Conservation (phyloP, 768 basidiomycete species). For the Naematelia encephala region DNA sequence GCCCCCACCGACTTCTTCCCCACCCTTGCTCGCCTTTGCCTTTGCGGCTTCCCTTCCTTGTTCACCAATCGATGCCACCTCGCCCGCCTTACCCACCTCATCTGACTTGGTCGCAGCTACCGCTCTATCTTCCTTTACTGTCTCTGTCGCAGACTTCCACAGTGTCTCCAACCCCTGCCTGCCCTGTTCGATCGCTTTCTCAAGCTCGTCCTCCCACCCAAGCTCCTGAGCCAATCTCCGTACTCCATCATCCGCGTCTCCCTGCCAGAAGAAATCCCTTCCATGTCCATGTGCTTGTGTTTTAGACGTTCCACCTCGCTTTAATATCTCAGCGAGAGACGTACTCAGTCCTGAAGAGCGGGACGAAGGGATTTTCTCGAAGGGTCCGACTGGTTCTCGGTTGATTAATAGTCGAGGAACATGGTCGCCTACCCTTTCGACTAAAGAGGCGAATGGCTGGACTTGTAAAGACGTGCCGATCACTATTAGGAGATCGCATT, state of each 20-base stretch:
- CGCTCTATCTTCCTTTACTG: not conserved
- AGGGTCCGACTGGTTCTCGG: slow-evolving; percentile 68
- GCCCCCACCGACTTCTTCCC: slow-evolving; percentile 5
- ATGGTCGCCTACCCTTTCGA: slow-evolving; percentile 56
- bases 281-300: not conserved
- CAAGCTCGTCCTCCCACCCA: slow-evolving; percentile 59
- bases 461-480: slow-evolving; percentile 72
- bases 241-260: slow-evolving; percentile 60
- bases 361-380: slow-evolving; percentile 8
- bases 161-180: slow-evolving; percentile 4
- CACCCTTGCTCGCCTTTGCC: not conserved
- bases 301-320: slow-evolving; percentile 4
- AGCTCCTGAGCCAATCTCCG: slow-evolving; percentile 63
- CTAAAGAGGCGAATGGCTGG: slow-evolving; percentile 79
- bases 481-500: slow-evolving; percentile 83
- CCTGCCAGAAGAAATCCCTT: slow-evolving; percentile 29
- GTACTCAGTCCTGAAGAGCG: not conserved
- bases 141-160: slow-evolving; percentile 4
- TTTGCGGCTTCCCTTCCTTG: not conserved
- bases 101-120: not conserved
- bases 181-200: slow-evolving; percentile 15
- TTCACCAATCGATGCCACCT: not conserved
- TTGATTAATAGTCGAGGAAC: slow-evolving; percentile 89
- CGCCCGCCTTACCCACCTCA: not conserved
- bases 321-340: not conserved